These are phyloP conservation scores for Anaeromyces robustus DNA, from an alignment of 192 early-diverging fungal genomes.

Conservation along the genomic window DNA sequence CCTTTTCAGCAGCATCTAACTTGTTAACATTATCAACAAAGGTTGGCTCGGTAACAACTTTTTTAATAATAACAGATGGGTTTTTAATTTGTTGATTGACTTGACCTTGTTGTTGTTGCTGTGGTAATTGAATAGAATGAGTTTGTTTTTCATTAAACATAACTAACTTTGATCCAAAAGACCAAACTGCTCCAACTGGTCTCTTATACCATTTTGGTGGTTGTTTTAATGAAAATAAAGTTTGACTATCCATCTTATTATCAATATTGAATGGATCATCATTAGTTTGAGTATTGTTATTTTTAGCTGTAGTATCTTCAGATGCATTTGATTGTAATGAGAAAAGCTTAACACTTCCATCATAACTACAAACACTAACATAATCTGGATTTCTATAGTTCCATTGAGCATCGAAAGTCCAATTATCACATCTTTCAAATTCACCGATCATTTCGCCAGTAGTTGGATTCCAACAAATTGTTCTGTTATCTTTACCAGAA, in stretches of 20 bases:
- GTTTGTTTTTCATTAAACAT: slow-evolving; percentile 37
- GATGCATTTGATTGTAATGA: slow-evolving; percentile 2
- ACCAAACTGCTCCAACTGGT: slow-evolving; percentile 71
- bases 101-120: slow-evolving; percentile 2
- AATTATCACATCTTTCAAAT: slow-evolving; percentile 69
- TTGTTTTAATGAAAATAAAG: slow-evolving; percentile 48
- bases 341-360: slow-evolving; percentile 46
- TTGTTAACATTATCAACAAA: slow-evolving; percentile 51
- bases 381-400: slow-evolving; percentile 87
- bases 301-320: neutral
- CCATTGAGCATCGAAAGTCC: slow-evolving; percentile 95
- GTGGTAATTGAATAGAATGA: slow-evolving; percentile 12
- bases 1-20: slow-evolving; percentile 33
- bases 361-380: slow-evolving; percentile 73
- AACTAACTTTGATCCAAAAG: slow-evolving; percentile 81
- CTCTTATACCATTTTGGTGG: slow-evolving; percentile 92
- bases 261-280: slow-evolving; percentile 12
- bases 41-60: slow-evolving; percentile 55
- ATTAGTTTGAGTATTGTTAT: neutral
- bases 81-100: slow-evolving; percentile 6
- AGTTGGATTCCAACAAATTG: slow-evolving; percentile 83
- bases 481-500: slow-evolving; percentile 88
- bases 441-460: slow-evolving; percentile 76
- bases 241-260: slow-evolving; percentile 10
- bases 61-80: slow-evolving; percentile 34